A percentile compares a stretch with the other conserved stretches of the same genome.
Conservation (phyloP, 345 rosid species). For the Cardamine occulta region DNA sequence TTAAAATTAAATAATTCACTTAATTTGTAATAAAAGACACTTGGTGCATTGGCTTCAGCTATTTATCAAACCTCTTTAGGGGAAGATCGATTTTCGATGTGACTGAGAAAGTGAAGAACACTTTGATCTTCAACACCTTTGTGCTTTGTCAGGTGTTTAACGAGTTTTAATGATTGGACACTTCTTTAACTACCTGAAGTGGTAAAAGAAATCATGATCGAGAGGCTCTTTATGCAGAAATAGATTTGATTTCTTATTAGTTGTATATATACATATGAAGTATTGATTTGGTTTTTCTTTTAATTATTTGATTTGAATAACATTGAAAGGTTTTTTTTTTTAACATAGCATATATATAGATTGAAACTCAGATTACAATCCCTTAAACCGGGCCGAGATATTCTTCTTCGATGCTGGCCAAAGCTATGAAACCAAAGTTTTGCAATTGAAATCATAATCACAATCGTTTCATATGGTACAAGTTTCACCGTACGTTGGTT, state of each 20-base stretch:
- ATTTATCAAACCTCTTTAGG: constrained; percentile 57
- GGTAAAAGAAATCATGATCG: no score
- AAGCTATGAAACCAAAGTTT: constrained; percentile 12
- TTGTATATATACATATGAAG: no score
- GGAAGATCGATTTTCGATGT: constrained; percentile 64
- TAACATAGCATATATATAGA: constrained; percentile 12
- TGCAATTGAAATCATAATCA: not conserved
- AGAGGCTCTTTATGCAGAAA: no score
- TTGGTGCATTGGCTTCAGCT: no score
- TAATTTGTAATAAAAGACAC: no score
- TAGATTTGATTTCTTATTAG: no score
- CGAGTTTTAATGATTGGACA: constrained; percentile 56
- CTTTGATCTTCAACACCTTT: constrained; percentile 72
- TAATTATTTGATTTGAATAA: no score
- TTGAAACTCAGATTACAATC: not conserved
- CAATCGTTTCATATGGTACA: constrained; percentile 39
- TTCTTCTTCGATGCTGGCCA: constrained; percentile 16
- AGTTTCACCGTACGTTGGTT: not conserved
- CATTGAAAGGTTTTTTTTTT: not conserved
- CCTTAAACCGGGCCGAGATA: constrained; percentile 24
- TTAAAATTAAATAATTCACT: no score
- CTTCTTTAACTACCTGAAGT: no score
- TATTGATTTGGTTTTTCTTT: no score
- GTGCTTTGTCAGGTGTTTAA: constrained; percentile 80
- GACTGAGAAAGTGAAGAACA: constrained; percentile 56